Base-by-base conservation (phyloP, 108 stramenopile species). In the Nitzschia sp. region DNA sequence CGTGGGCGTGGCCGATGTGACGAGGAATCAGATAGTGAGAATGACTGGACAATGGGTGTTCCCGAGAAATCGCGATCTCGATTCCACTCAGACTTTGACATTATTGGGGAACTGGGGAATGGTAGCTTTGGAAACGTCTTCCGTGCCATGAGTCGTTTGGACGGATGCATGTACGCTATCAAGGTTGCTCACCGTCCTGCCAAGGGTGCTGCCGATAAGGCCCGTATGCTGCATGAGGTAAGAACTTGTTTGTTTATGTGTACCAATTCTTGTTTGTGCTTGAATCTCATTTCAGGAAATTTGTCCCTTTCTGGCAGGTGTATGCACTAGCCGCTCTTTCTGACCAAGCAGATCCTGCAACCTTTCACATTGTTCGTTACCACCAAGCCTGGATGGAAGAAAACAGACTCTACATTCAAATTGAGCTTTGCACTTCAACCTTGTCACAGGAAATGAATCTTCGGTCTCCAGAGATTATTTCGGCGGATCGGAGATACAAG, bases 371-470 rank as follows among this genome's bases (percentile, higher is more conserved):
- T 76, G 93, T 95, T 0, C 71, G 93, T 48, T 95, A 95, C 65
- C 88, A 92, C 67, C 88, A 91, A 67, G 93, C 91, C 6, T 95
- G 90, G 91, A 90, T 92, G 86, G 92, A 93, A 58, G 93, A 90
- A 9, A 73, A 87, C 53, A 73, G 88, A 20, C 67, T 95, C 41
- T 90, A 92, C 78, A 92, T 91, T 62, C 90, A 92, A 51, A 92
- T 86, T 15, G 93, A 95, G 63, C 65, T 95, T 17, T 94, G 92
- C 42, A 71, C 84, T 21, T 60, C 69, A 9, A 90, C 83, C 10
- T 63, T 93, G 60, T 21, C 69, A 51, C 81, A 78, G 37, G 86
- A 87, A 76, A 79, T 88, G 61, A 22, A 62, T 17, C 50, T 56
- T 6, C 67, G 41, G 17, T 42, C 67, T 60, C 59, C 63, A 19